Evolutionary conservation across 2,329 filamentous ascomycete genomes (phyloP).

Genomic region (Emericellopsis cladophorae): DNA sequence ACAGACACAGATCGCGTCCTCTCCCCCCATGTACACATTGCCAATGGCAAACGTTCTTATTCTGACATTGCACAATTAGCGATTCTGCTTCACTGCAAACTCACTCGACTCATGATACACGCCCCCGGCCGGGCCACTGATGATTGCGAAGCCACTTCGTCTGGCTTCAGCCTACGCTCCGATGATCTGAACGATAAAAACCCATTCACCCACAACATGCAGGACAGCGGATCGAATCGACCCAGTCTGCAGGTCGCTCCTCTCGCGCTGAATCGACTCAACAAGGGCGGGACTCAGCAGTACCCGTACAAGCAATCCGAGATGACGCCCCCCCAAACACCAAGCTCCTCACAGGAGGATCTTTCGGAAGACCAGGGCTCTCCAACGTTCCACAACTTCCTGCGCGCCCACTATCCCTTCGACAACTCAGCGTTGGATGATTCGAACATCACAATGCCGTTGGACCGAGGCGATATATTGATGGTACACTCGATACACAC

Average conservation of each 20-base stretch:
- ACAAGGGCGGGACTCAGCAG: slow-evolving; percentile 13
- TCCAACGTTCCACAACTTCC: slow-evolving; percentile 81
- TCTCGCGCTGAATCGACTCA: slow-evolving; percentile 5
- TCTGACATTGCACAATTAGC: background rate
- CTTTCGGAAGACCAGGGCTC: slow-evolving; percentile 32
- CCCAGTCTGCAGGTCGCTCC: slow-evolving; percentile 33
- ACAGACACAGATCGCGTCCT: background rate
- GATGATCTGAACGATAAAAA: slow-evolving; percentile 1
- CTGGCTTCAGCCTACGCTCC: background rate
- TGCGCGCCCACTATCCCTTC: slow-evolving; percentile 90
- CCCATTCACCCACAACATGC: slow-evolving; percentile 16
- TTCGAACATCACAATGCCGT: slow-evolving; percentile 74
- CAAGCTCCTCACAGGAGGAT: slow-evolving; percentile 53
- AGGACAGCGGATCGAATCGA: slow-evolving; percentile 31
- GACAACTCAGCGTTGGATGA: slow-evolving; percentile 68
- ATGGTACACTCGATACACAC: slow-evolving; percentile 93
- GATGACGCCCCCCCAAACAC: slow-evolving; percentile 68
- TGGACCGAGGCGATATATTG: slow-evolving; percentile 85
- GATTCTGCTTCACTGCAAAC: background rate
- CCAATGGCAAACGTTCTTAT: background rate
- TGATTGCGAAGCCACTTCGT: background rate
- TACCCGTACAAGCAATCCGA: slow-evolving; percentile 38
- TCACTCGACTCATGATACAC: background rate
- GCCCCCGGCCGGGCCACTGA: background rate
- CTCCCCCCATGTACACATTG: background rate